Evolutionary conservation across 179 eudicot species (phyloP).

Genomic region (Spinacia oleracea): DNA sequence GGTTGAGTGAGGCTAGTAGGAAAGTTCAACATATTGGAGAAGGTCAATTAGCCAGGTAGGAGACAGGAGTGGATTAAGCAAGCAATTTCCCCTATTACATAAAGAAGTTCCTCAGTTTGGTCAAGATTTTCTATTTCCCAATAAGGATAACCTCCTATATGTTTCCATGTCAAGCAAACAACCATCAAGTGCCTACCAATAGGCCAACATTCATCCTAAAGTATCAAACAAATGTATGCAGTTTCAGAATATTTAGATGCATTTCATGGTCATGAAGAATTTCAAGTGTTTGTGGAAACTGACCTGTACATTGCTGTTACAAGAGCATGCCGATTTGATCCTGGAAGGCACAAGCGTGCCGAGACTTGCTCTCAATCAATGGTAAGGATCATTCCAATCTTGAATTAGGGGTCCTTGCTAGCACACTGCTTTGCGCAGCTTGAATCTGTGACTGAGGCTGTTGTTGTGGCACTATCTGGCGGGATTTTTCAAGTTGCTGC

Average conservation of each 20-base stretch:
- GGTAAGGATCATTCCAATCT: slow-evolving; percentile 42
- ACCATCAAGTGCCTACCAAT: not conserved
- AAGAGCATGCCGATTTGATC: slow-evolving; percentile 44
- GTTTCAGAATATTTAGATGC: not conserved
- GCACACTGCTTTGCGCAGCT: slow-evolving; percentile 40
- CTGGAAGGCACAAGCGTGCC: slow-evolving; percentile 41
- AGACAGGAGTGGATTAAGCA: not conserved
- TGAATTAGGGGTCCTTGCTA: slow-evolving; percentile 37
- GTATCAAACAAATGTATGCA: not conserved
- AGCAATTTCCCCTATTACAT: not conserved
- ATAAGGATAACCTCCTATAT: not conserved
- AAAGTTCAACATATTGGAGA: not conserved
- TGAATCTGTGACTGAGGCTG: slow-evolving; percentile 44
- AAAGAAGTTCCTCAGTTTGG: not conserved
- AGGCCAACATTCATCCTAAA: not conserved
- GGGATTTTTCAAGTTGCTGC: slow-evolving; percentile 31
- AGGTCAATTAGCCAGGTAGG: not conserved
- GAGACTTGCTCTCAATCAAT: slow-evolving; percentile 25
- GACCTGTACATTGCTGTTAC: slow-evolving; percentile 63
- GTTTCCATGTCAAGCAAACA: not conserved
- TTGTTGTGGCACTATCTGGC: slow-evolving; percentile 33
- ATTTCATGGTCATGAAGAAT: not conserved
- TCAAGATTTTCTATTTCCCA: not conserved
- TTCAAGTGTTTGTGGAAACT: not conserved
- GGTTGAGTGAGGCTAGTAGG: not conserved